Evolutionary conservation across 805 yeast species (phyloP).

Genomic region (Ogataea paraovalis): DNA sequence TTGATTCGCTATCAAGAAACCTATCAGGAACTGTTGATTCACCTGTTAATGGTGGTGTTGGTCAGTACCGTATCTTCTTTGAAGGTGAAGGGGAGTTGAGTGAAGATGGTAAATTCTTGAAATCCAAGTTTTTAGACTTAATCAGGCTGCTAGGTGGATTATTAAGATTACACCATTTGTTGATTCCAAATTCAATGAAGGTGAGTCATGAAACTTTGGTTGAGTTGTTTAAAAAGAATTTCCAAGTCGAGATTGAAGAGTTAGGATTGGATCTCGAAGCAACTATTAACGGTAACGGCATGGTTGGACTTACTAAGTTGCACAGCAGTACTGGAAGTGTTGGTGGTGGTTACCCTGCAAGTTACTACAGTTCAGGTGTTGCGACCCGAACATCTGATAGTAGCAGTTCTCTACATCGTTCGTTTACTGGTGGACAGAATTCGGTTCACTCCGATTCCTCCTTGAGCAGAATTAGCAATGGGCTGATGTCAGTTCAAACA

Average conservation of each 20-base stretch:
- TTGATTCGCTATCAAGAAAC: conserved; percentile 64
- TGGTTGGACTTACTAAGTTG: conserved; percentile 11
- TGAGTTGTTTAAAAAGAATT: conserved; percentile 61
- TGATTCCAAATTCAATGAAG: conserved; percentile 52
- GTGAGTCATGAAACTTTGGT: conserved; percentile 66
- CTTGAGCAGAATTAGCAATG: conserved; percentile 12
- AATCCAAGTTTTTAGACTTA: conserved; percentile 61
- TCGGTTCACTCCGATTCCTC: conserved; percentile 19
- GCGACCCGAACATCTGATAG: conserved; percentile 3
- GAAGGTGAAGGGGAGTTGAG: conserved; percentile 20
- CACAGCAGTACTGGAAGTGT: neutral
- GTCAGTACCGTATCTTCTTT: conserved; percentile 72
- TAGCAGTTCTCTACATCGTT: conserved; percentile 5
- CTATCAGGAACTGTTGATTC: conserved; percentile 85
- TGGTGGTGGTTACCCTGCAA: conserved; percentile 3
- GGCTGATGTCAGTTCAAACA: conserved; percentile 6
- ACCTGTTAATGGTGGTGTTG: conserved; percentile 91
- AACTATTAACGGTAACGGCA: conserved; percentile 3
- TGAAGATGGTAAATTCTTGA: conserved; percentile 29
- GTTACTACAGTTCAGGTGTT: conserved; percentile 6
- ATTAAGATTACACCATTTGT: conserved; percentile 61
- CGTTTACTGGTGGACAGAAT: conserved; percentile 6
- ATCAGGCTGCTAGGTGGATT: conserved; percentile 62
- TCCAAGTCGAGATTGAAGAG: conserved; percentile 55
- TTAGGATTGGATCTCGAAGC: conserved; percentile 33